Percentiles rank a stretch among this genome's conserved stretches.
Evolutionary conservation across 495 filamentous ascomycete species (phyloP).

Genomic region (Aspergillus carlsbadensis): DNA sequence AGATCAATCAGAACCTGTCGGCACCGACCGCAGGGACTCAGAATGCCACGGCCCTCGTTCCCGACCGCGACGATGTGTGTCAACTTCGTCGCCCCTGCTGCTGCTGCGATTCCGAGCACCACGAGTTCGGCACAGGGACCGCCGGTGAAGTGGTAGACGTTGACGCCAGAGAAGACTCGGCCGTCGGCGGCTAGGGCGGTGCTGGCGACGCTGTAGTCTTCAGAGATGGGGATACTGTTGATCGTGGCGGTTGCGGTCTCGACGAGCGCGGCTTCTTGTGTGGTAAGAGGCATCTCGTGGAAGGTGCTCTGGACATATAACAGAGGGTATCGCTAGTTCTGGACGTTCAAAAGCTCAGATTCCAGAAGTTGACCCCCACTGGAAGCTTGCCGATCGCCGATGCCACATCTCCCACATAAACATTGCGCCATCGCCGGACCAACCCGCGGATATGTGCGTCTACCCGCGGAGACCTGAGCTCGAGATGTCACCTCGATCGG

Average conservation of each 20-base stretch:
- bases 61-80: conserved; percentile 26
- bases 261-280: conserved; percentile 7
- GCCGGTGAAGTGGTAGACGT: conserved; percentile 32
- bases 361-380: too few relatives aligned
- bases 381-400: too few relatives aligned
- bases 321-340: too few relatives aligned
- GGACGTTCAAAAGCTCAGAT: too few relatives aligned
- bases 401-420: too few relatives aligned
- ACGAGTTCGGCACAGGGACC: conserved; percentile 32
- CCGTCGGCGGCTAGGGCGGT: conserved; percentile 8
- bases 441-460: too few relatives aligned
- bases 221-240: conserved; percentile 14
- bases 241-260: conserved; percentile 11
- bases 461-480: too few relatives aligned
- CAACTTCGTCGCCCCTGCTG: conserved; percentile 17
- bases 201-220: conserved; percentile 17
- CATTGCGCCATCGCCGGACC: too few relatives aligned
- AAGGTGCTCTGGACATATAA: too few relatives aligned
- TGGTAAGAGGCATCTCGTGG: conserved; percentile 2
- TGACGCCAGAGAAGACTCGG: conserved; percentile 27
- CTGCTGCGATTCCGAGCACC: conserved; percentile 27
- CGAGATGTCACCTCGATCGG: too few relatives aligned
- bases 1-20: conserved; percentile 30
- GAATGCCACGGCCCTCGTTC: conserved; percentile 23
- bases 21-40: conserved; percentile 33